Conservation (phyloP, 1,284 basidiomycete species). For the Veloporphyrellus conicus region DNA sequence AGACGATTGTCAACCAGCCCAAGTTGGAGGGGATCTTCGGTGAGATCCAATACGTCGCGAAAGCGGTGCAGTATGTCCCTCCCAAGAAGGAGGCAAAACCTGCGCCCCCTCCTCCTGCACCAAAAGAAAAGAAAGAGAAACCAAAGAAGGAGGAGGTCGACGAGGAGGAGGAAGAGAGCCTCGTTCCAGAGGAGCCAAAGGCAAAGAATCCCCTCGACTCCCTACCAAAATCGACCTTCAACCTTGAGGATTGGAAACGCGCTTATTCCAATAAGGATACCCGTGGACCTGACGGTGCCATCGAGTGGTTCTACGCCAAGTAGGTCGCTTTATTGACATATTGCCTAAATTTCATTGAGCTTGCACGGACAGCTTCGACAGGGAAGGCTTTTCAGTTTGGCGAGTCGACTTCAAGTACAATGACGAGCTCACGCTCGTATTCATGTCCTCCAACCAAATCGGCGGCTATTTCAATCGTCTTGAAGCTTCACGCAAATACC, state of each 20-base stretch:
- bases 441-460: slow-evolving; percentile 91
- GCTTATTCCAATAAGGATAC: slow-evolving; percentile 98
- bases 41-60: slow-evolving; percentile 61
- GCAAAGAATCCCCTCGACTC: slow-evolving; percentile 92
- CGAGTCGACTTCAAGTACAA: slow-evolving; percentile 97
- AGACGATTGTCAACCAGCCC: slow-evolving; percentile 83
- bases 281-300: slow-evolving; percentile 63
- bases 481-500: slow-evolving; percentile 91
- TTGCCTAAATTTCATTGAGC: slow-evolving; percentile 22
- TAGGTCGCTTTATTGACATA: slow-evolving; percentile 35
- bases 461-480: slow-evolving; percentile 96
- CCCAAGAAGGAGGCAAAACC: slow-evolving; percentile 66
- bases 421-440: slow-evolving; percentile 85
- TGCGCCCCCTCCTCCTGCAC: slow-evolving; percentile 38
- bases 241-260: slow-evolving; percentile 97
- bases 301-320: slow-evolving; percentile 92
- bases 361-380: slow-evolving; percentile 67
- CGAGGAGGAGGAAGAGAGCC: slow-evolving; percentile 65
- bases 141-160: slow-evolving; percentile 57
- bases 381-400: slow-evolving; percentile 89
- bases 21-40: slow-evolving; percentile 66
- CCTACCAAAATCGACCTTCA: slow-evolving; percentile 88
- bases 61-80: slow-evolving; percentile 67
- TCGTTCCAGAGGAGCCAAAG: slow-evolving; percentile 65
- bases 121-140: slow-evolving; percentile 57